Conservation (phyloP, 2,329 filamentous ascomycete genomes). For the Ophiosphaerella herpotricha region DNA sequence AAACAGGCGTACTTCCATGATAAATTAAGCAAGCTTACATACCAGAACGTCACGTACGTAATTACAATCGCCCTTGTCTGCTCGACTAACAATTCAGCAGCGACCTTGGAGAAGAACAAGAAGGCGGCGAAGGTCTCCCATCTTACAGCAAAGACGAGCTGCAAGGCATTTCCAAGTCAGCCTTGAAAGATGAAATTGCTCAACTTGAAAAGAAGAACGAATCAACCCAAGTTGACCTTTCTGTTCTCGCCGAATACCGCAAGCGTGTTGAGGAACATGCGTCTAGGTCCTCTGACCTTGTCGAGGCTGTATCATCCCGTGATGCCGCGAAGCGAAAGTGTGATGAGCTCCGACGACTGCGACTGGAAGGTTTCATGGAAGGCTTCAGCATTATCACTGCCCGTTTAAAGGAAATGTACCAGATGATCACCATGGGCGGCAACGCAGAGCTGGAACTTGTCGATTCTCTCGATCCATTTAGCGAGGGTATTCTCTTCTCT, state of each 20-base stretch:
- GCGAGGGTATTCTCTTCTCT: constrained; percentile 93
- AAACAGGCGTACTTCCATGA: constrained; percentile 85
- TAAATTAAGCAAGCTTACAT: constrained; percentile 79
- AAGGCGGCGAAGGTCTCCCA: constrained; percentile 61
- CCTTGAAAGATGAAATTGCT: constrained; percentile 67
- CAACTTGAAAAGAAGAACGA: constrained; percentile 76
- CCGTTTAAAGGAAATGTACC: constrained; percentile 98
- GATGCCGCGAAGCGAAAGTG: constrained; percentile 90
- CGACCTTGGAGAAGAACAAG: constrained; percentile 63
- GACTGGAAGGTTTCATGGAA: constrained; percentile 97
- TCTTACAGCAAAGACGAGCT: constrained; percentile 76
- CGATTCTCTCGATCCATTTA: constrained; percentile 94
- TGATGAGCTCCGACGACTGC: constrained; percentile 86
- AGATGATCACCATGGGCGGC: constrained; percentile 99
- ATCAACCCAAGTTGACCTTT: constrained; percentile 83
- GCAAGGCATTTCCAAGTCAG: constrained; percentile 65
- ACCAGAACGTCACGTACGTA: constrained; percentile 70
- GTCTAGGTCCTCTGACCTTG: constrained; percentile 80
- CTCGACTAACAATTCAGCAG: constrained; percentile 18
- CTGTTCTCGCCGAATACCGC: constrained; percentile 86
- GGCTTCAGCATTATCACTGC: constrained; percentile 94
- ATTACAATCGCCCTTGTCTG: neutral
- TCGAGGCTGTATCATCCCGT: constrained; percentile 74
- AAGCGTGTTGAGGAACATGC: constrained; percentile 83
- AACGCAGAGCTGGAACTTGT: constrained; percentile 98